Evolutionary conservation across 164 flowering plant species (phyloP), one percentile per base, ranked within the genome.

Genomic region (Umbilicus rupestris): DNA sequence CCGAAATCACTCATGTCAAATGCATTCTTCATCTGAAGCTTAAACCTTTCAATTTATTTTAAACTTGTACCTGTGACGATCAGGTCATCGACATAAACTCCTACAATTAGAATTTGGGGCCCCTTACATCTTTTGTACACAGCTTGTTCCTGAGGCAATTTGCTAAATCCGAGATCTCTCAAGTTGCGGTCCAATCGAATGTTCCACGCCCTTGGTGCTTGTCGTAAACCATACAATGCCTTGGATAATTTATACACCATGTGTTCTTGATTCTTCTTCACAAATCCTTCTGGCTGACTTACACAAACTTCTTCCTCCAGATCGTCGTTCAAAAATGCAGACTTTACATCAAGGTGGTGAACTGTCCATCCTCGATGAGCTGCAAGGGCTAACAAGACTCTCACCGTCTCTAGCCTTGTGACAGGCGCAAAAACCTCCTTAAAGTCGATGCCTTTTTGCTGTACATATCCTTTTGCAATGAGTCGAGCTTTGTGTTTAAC

Each of bases 171-270:
- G 19, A 26, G 30, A 10, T 57, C 30, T 10, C 24, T n/a, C 19
- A 58, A 58, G 35, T 9, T 26, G 1, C 17, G 17, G 5, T 58
- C 65, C 11, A 62, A 19, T 16, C 41, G 41, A 37, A 20, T 62
- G 11, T 62, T 29, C 65, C 65, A 62, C 2, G 65, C 65, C n/a
- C 44, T 30, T 31, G 65, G 65, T 2, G 65, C 42, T 37, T 62
- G 65, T 10, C 39, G 10, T 15, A 62, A 29, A 16, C 42, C 42
- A 4, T 62, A 35, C 9, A 62, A 33, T 31, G 64, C 64, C 39
- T 62, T 62, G 19, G 17, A 24, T 3, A 62, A 31, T 10, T 24
- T n/a, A 31, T 62, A 62, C 11, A 62, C 64, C 39, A 28, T 29
- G 35, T 62, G 37, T 31, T 24, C 64, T 12, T 62, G 35, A 8